These are phyloP conservation scores for Coemansia sp. DNA, from an alignment of 371 early-diverging fungal species.

Conservation along the genomic window DNA sequence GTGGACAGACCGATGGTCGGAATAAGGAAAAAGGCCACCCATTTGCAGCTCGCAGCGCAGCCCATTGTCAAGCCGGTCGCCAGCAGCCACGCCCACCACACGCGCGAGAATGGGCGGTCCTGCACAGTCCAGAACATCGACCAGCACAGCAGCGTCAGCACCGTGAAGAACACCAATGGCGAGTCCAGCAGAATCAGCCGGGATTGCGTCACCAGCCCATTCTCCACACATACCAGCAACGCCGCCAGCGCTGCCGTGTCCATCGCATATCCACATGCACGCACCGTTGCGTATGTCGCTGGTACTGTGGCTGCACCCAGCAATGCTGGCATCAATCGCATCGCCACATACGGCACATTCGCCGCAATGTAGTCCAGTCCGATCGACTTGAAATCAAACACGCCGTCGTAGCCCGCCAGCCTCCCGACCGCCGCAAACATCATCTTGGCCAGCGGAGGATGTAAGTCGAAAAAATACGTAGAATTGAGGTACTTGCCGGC, in stretches of 20 bases:
- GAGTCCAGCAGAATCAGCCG: slow-evolving; percentile 89
- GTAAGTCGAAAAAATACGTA: slow-evolving; percentile 97
- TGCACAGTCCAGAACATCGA: slow-evolving; percentile 66
- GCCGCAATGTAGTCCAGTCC: slow-evolving; percentile 71
- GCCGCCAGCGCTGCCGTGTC: slow-evolving; percentile 69
- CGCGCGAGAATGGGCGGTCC: slow-evolving; percentile 56
- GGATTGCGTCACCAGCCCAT: slow-evolving; percentile 83
- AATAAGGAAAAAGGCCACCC: slow-evolving; percentile 91
- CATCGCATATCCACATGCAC: slow-evolving; percentile 68
- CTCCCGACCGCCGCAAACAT: slow-evolving; percentile 79
- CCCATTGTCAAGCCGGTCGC: slow-evolving; percentile 72
- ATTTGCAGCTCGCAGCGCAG: slow-evolving; percentile 71
- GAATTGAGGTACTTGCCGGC: slow-evolving; percentile 88
- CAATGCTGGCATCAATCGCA: slow-evolving; percentile 76
- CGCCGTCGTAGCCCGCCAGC: slow-evolving; percentile 84
- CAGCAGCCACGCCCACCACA: slow-evolving; percentile 73
- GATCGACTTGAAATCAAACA: slow-evolving; percentile 84
- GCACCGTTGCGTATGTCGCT: slow-evolving; percentile 71
- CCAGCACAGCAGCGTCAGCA: slow-evolving; percentile 72
- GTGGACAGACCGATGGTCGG: slow-evolving; percentile 83
- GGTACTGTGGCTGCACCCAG: slow-evolving; percentile 77
- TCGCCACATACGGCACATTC: slow-evolving; percentile 79
- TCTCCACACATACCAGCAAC: slow-evolving; percentile 59
- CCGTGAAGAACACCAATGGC: slow-evolving; percentile 81
- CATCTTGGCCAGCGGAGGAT: slow-evolving; percentile 96